Base-by-base conservation (phyloP, 768 basidiomycete genomes). In the Fibroporia radiculosa region DNA sequence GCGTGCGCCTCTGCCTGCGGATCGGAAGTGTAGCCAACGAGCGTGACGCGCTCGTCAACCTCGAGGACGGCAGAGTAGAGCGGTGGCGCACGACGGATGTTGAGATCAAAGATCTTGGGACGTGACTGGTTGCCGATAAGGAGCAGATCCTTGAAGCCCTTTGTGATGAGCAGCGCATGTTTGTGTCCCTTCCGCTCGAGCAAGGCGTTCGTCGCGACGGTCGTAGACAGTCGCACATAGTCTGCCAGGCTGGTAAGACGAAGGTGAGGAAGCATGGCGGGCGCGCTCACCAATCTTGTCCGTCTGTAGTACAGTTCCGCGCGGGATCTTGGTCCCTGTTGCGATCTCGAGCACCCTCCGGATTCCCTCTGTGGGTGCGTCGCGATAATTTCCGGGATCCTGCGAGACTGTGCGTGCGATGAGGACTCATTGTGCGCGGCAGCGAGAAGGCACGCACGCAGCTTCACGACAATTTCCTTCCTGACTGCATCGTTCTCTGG, bases 361-460 rank as follows among this genome's bases (percentile, higher is more conserved):
- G 49, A 93, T 91, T 1, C 92, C 93, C 62, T 97, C 93, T 0
- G 91, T 95, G 0, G 95, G 93, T 1, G 93, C 93, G 67, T 98
- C 93, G 2, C 66, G 64, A 63, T 98, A 98, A 58, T 93, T 92
- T 14, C 66, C 69, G 0, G 86, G 79, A 65, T 98, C 93, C 62
- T 90, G 85, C 0, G 91, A 93, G 28, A 97, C 89, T 91, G 59
- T 8, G 10, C 18, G 40, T 39, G 8, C 22, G 28, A 19, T 8
- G 6, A 19, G 18, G 8, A 13, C 7, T 23, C 13, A 28, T 6
- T 4, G 18, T 5, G 23, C 2, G 22, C 44, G 40, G 13, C 13
- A 12, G 26, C 16, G 7, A 13, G 8, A n/a, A 35, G 5, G 24
- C 20, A 68, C 84, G 53, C 60, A 82, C 89, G 66, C 1, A 98